phyloP scores from a whole-genome alignment of 2,329 filamentous ascomycete genomes.

The Neonectria sp. region DNA sequence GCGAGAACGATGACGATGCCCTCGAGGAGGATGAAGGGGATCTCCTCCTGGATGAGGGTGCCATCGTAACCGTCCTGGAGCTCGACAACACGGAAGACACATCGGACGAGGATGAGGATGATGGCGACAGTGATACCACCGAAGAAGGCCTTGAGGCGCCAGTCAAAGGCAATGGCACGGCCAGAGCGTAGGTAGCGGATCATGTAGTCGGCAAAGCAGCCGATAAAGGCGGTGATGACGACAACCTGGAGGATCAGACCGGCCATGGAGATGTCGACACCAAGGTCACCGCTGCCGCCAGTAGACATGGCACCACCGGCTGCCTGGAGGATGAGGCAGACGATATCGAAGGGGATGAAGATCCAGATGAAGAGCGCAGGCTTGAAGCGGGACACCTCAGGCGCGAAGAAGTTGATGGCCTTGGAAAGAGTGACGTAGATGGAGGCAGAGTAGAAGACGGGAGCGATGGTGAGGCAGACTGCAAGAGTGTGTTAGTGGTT shows the following conservation, averaged over 20 bases:
- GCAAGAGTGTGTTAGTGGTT: conserved; percentile 14
- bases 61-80: conserved; percentile 74
- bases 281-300: conserved; percentile 54
- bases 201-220: conserved; percentile 66
- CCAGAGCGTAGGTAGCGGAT: conserved; percentile 56
- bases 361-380: conserved; percentile 62
- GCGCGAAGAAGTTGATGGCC: conserved; percentile 58
- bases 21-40: conserved; percentile 69
- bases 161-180: conserved; percentile 41
- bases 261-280: conserved; percentile 59
- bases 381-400: conserved; percentile 59
- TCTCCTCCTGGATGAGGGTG: conserved; percentile 66
- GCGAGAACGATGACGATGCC: conserved; percentile 58
- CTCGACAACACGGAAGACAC: conserved; percentile 76
- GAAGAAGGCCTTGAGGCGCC: conserved; percentile 63
- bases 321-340: conserved; percentile 72
- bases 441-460: conserved; percentile 69
- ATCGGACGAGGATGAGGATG: conserved; percentile 73
- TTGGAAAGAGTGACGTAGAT: conserved; percentile 75
- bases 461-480: conserved; percentile 69
- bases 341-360: conserved; percentile 69
- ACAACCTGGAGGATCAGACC: conserved; percentile 73
- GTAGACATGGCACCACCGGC: conserved; percentile 69
- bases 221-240: conserved; percentile 67
- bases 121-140: conserved; percentile 68